These are phyloP conservation scores for Lumnitzera racemosa DNA, from an alignment of 345 rosid species.

Conservation along the genomic window DNA sequence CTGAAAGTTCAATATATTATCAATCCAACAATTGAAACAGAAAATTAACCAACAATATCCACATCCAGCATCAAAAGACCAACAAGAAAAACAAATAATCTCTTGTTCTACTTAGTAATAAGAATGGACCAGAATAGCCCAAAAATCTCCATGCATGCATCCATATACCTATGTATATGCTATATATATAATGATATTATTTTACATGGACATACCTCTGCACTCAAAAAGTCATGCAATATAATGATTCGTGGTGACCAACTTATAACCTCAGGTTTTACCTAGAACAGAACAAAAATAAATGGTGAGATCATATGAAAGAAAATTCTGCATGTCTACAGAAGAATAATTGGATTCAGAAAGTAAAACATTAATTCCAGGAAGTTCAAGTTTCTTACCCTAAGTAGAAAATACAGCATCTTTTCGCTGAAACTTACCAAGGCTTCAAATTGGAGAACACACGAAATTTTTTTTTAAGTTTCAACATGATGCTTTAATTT, in stretches of 20 bases:
- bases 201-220: slow-evolving; percentile 52
- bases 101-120: too few relatives aligned
- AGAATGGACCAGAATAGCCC: too few relatives aligned
- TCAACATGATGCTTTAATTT: too few relatives aligned
- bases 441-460: too few relatives aligned
- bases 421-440: too few relatives aligned
- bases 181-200: not conserved
- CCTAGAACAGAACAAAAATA: slow-evolving; percentile 34
- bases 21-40: not conserved
- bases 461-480: too few relatives aligned
- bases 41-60: not conserved
- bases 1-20: slow-evolving; percentile 31
- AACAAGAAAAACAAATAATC: too few relatives aligned
- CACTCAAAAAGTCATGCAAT: slow-evolving; percentile 78
- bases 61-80: too few relatives aligned
- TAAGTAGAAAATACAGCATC: too few relatives aligned
- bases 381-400: too few relatives aligned
- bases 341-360: not conserved
- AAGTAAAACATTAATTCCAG: too few relatives aligned
- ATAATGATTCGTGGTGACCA: slow-evolving; percentile 90
- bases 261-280: slow-evolving; percentile 85
- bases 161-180: not conserved
- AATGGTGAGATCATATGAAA: not conserved
- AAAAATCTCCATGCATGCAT: too few relatives aligned
- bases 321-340: not conserved